Evolutionary conservation across 805 yeast species (phyloP).

Genomic region (Barnettozyma botsteinii): DNA sequence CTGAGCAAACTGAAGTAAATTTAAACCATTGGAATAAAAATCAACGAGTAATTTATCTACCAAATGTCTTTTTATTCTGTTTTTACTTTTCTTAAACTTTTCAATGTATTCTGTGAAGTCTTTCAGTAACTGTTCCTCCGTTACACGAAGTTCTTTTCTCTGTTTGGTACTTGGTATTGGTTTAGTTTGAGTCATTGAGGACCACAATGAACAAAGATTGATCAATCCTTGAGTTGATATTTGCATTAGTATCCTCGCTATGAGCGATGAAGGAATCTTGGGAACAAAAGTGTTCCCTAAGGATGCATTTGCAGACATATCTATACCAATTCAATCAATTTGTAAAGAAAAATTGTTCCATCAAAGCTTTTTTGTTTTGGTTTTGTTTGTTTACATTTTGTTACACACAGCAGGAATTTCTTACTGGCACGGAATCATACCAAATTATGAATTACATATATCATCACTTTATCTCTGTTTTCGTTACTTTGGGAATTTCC

Average conservation of each 20-base stretch:
- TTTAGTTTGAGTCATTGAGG: conserved; percentile 15
- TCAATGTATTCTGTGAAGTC: conserved; percentile 4
- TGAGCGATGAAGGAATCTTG: conserved; percentile 10
- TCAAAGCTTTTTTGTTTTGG: too few species aligned
- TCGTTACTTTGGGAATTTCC: too few species aligned
- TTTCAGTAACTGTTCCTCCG: conserved; percentile 7
- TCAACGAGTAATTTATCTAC: conserved; percentile 23
- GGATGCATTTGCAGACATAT: conserved; percentile 8
- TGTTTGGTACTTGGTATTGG: conserved; percentile 15
- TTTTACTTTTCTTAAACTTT: conserved; percentile 1
- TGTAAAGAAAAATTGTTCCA: too few species aligned
- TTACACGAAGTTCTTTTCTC: conserved; percentile 7
- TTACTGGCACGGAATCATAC: too few species aligned
- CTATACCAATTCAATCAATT: too few species aligned
- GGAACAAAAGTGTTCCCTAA: conserved; percentile 21
- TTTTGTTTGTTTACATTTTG: too few species aligned
- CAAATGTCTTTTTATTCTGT: conserved; percentile 13
- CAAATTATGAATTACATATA: too few species aligned
- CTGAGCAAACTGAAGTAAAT: conserved; percentile 62
- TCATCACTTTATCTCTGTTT: too few species aligned
- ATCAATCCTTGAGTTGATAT: conserved; percentile 17
- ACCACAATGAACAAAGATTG: conserved; percentile 23
- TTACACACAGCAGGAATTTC: too few species aligned
- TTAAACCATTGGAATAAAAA: conserved; percentile 51
- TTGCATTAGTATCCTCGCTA: conserved; percentile 14